Base-by-base conservation (phyloP, 805 yeast species). In the Wickerhamiella brachini region DNA sequence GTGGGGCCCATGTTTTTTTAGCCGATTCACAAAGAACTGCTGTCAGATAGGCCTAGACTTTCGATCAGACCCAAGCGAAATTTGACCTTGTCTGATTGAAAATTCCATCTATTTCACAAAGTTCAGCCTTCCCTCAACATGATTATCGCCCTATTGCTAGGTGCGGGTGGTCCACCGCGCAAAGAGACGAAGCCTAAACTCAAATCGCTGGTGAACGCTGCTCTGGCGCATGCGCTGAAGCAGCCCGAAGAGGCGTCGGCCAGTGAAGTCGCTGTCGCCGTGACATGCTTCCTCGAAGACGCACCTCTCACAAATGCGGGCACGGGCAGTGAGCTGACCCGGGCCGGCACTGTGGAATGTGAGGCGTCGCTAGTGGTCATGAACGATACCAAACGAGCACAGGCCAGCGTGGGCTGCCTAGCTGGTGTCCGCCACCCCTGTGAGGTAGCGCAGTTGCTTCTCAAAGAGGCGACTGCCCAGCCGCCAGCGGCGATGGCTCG, bases 261-360 rank as follows among this genome's bases (percentile, higher is more conserved):
- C 50, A 5, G 12, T 1, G 44, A 42, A 1, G 13, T 53, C 15
- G 53, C 52, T 4, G 49, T 22, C 1, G 9, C n/a, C 1, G 39
- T 57, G 20, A 41, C 46, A n/a, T 29, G 56, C 8, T 10, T 60
- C 17, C 59, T 71, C 10, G 75, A 71, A 49, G 62, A 65, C 45
- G 57, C 64, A 2, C 59, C 58, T 20, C 47, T 63, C 38, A 69
- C 71, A 5, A 71, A 71, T 53, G 67, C 72, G 2, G 75, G 74
- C 2, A 45, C 49, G 6, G 72, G 72, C n/a, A 67, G 72, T 13
- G 68, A 69, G 44, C 55, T 68, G 42, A 68, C 62, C 23, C 39
- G 26, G 2, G 49, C 49, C 10, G 71, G 71, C 2, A 46, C 49
- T 3, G 66, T 70, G 8, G 72, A 69, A 47, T 67, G 72, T 49